Evolutionary conservation across 208 protist species (phyloP), one percentile per base, ranked within the genome.

Genomic region (Crithidia acanthocephali): DNA sequence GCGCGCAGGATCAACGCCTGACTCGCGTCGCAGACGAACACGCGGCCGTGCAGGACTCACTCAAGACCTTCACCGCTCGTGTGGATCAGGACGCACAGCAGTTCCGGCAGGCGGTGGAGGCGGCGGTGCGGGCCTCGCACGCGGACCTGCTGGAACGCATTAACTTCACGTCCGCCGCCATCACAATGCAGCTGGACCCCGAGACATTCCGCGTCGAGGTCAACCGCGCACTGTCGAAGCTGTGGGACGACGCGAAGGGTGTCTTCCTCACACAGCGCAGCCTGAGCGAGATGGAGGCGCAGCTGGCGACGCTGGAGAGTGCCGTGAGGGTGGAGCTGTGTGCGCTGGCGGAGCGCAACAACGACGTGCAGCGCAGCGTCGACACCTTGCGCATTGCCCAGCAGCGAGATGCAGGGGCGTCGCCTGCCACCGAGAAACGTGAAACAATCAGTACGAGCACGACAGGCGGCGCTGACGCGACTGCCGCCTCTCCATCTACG

Each of bases 91-190:
- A 87, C 33, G 78, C 79, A 11, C 51, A 44, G 13, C 79, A 93
- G 68, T 68, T 93, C 40, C 77, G 76, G 15, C 78, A 87, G n/a
- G 42, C 86, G 18, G 69, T 90, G 37, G 91, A 95, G 56, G 65
- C 76, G 18, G 83, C 88, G 6, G 66, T 95, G 30, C 81, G 87
- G 22, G 80, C 88, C 16, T 69, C 81, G 7, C 87, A 96, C 68
- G 72, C 83, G 20, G 91, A 96, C 67, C 58, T 96, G n/a, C 56
- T 93, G 27, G 88, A 96, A 33, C 83, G 88, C 32, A 79, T 96
- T 65, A 83, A 87, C 67, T 42, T 79, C 28, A 60, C 88, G 25
- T 70, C 79, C 8, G 74, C 76, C 22, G 79, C 83, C 15, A 71
- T 79, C 27, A 72, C 83, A 23, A 58, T 79, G 45, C 71, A 68